Conservation (phyloP, 176 grass and related monocot genomes). For the Eleusine coracana region DNA sequence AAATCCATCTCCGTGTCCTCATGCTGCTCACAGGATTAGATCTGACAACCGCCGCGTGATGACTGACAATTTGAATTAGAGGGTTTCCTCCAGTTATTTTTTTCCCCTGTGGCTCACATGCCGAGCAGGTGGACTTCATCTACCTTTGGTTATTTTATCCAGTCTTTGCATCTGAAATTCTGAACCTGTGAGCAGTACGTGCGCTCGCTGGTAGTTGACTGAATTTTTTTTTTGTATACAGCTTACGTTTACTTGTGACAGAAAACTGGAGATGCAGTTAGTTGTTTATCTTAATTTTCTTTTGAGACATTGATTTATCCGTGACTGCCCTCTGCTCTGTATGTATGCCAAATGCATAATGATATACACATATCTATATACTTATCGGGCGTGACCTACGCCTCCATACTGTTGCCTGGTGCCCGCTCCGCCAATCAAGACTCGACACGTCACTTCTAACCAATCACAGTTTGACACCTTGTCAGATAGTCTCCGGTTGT, state of each 20-base stretch:
- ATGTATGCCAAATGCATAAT: background rate
- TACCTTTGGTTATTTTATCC: conserved; percentile 41
- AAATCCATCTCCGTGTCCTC: too few relatives aligned
- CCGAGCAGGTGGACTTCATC: background rate
- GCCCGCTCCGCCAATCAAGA: too few relatives aligned
- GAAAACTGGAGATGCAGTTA: background rate
- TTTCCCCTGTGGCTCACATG: conserved; percentile 23
- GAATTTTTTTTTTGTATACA: background rate
- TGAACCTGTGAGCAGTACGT: conserved; percentile 8
- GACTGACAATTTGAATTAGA: background rate
- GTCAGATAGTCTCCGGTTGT: too few relatives aligned
- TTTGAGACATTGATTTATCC: background rate
- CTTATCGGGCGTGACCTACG: too few relatives aligned
- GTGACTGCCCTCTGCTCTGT: background rate
- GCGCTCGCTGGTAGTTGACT: conserved; percentile 46
- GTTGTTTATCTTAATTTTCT: background rate
- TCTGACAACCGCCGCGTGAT: conserved; percentile 25
- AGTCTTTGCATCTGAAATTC: background rate
- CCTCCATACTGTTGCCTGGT: too few relatives aligned
- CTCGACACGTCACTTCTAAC: too few relatives aligned
- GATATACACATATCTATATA: background rate
- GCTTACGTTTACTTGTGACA: background rate
- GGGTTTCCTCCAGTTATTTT: background rate
- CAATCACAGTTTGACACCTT: too few relatives aligned
- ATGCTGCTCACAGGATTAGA: conserved; percentile 18